Evolutionary conservation across 2,329 filamentous ascomycete genomes (phyloP), one percentile per base, ranked within the genome.

Genomic region (Fusarium udum): DNA sequence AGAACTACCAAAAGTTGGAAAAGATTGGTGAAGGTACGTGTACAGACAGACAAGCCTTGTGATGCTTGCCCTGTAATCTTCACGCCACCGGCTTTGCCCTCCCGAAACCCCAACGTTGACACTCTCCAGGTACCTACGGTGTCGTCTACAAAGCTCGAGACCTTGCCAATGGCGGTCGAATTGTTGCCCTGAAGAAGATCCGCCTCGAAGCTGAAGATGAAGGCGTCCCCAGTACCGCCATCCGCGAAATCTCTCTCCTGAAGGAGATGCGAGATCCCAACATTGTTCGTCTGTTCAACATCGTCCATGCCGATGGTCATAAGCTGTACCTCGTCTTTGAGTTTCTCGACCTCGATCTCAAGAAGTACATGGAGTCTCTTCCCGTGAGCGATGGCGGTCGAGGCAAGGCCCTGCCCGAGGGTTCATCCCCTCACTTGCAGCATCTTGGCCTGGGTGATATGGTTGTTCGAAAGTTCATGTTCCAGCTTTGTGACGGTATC

Each of bases 1-100:
- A 97, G 84, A 97, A 97, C 85, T 97, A 97, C 83, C 93, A 97
- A 85, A 97, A 97, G 86, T 89, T 97, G 80, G 95, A 97, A 86
- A 97, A 97, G 88, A 95, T 97, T 79, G 95, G 95, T 83, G 95
- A 97, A 90, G 95, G 95, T 96, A 85, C 78, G 89, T 78, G 34
- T 71, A 49, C 51, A 39, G 26, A 28, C 24, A 31, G 26, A 32
- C 28, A 51, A 51, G 31, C 32, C 39, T 53, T 34, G 18, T 46
- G 34, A 66, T 51, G 32, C 51, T 39, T 51, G 39, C 20, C 34
- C 36, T 64, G 31, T 26, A 56, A 46, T 40, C 61, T 60, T 36
- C 28, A 22, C 37, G 46, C 61, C 60, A 61, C 49, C 57, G 40
- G 39, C 56, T 58, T 61, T 34, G 9, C 31, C 42, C 10, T n/a